A percentile compares a stretch with the other conserved stretches of the same genome.
phyloP scores from a whole-genome alignment of 1,139 yeast genomes.

The Arxiozyma bovina region DNA sequence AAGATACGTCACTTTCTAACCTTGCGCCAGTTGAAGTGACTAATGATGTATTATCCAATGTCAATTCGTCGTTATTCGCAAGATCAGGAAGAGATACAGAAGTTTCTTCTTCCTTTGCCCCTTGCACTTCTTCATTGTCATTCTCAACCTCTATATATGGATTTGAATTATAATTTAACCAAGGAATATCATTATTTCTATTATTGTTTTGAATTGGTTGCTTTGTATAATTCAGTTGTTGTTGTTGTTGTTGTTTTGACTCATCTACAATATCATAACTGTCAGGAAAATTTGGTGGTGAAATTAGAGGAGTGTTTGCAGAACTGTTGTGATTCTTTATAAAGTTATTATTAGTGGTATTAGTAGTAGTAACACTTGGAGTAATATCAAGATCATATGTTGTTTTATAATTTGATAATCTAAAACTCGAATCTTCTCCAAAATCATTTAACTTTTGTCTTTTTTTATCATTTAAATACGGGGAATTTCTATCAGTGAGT shows the following conservation, averaged over 20 bases:
- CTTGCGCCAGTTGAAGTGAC: conserved; percentile 28
- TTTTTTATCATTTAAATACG: background rate
- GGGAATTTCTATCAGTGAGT: background rate
- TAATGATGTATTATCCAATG: conserved; percentile 22
- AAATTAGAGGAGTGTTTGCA: background rate
- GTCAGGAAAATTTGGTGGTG: background rate
- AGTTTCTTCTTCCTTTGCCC: conserved; percentile 11
- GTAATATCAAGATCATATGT: conserved; percentile 5
- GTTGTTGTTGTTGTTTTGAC: background rate
- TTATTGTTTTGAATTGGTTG: background rate
- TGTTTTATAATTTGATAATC: conserved; percentile 4
- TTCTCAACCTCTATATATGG: conserved; percentile 8
- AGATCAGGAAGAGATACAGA: conserved; percentile 20
- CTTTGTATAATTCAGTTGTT: too few species aligned
- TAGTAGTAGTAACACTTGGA: background rate
- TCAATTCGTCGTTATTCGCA: conserved; percentile 26
- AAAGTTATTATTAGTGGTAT: background rate
- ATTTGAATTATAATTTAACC: conserved; percentile 1
- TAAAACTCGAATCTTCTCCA: background rate
- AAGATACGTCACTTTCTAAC: conserved; percentile 21
- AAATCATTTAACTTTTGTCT: background rate
- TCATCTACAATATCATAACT: background rate
- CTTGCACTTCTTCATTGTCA: conserved; percentile 1
- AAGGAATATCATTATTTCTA: background rate
- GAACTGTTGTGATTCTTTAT: background rate